Evolutionary conservation across 345 rosid species (phyloP).

Genomic region (Leavenworthia alabamica): DNA sequence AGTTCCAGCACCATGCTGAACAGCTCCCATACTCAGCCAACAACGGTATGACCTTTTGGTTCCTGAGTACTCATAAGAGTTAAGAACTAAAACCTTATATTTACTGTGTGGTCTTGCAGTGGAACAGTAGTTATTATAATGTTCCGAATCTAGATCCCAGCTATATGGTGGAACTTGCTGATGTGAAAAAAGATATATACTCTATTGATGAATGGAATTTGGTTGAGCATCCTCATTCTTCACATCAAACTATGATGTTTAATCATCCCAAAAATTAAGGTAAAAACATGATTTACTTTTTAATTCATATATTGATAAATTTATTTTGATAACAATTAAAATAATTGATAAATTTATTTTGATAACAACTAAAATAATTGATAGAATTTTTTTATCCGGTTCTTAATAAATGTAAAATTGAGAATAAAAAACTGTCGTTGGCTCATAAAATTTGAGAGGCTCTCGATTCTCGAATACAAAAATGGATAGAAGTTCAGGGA

Average conservation of each 20-base stretch:
- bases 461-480: no score
- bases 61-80: background rate
- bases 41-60: slow-evolving; percentile 41
- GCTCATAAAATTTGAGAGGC: no score
- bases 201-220: slow-evolving; percentile 82
- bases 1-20: slow-evolving; percentile 61
- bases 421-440: no score
- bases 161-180: slow-evolving; percentile 52
- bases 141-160: slow-evolving; percentile 52
- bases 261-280: slow-evolving; percentile 17
- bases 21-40: slow-evolving; percentile 51
- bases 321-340: background rate
- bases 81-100: background rate
- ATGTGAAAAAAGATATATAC: slow-evolving; percentile 47
- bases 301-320: background rate
- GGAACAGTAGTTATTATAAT: slow-evolving; percentile 42
- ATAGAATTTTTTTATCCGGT: no score
- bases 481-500: no score
- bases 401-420: no score
- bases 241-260: slow-evolving; percentile 47
- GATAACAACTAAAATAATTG: no score
- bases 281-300: background rate
- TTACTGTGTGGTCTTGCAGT: slow-evolving; percentile 44
- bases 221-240: slow-evolving; percentile 72
- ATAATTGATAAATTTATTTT: no score